Percentiles rank a stretch among this genome's conserved stretches.
These are phyloP conservation scores for Poa annua DNA, from an alignment of 176 grass and related monocot species.

Conservation along the genomic window DNA sequence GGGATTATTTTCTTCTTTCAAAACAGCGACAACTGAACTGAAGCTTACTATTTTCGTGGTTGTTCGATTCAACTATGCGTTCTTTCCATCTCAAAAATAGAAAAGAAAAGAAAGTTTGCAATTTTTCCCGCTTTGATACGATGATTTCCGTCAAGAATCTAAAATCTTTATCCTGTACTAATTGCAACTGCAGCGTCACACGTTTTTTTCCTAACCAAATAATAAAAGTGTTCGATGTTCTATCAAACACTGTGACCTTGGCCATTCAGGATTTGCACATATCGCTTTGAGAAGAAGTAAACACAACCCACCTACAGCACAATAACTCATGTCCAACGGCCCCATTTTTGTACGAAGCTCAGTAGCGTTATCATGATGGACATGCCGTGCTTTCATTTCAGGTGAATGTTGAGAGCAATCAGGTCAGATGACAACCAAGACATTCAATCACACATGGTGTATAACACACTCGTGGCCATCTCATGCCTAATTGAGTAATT, in stretches of 20 bases:
- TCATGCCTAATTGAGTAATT: neutral
- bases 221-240: neutral
- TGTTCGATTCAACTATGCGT: neutral
- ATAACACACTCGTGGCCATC: neutral
- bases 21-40: slow-evolving; percentile 20
- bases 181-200: neutral
- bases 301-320: too few relatives aligned
- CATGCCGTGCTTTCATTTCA: neutral
- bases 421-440: neutral
- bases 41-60: slow-evolving; percentile 2
- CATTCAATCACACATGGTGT: neutral
- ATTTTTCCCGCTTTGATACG: neutral
- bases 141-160: neutral
- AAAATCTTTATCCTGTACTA: neutral
- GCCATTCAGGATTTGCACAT: neutral
- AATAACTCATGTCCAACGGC: neutral
- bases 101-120: too few relatives aligned
- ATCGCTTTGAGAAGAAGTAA: too few relatives aligned
- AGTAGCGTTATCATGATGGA: too few relatives aligned
- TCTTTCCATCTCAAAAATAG: too few relatives aligned
- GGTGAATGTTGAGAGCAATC: neutral
- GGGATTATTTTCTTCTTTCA: neutral
- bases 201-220: neutral
- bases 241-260: neutral
- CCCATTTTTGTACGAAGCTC: neutral